Base-by-base conservation (phyloP, 1,284 basidiomycete genomes). In the Ganoderma lingzhi region DNA sequence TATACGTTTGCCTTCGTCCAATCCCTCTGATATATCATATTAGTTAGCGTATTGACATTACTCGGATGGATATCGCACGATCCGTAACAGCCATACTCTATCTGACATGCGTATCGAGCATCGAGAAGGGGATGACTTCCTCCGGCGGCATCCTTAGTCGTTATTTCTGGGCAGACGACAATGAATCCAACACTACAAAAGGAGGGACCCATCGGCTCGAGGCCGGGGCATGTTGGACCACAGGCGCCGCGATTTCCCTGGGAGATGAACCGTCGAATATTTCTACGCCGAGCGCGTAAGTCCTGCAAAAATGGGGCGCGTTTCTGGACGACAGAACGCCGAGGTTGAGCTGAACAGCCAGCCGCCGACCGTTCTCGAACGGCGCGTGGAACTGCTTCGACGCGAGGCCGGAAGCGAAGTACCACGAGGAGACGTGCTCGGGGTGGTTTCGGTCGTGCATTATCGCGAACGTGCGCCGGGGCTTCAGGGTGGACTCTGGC, bases 341-440 rank as follows among this genome's bases (percentile, higher is more conserved):
- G 4, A 68, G 62, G 8, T 53, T 68, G 32, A 68, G 63, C 32
- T 68, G 67, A 15, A 68, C 48, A 23, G 41, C 41, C 41, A 48
- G 35, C n/a, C n/a, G 8, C 6, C 56, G 15, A 6, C 53, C 63
- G 3, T 53, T 55, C 6, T 15, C 56, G 35, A 62, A 59, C 2
- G 8, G 15, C 8, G 41, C 30, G 32, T 55, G 51, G 44, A 70
- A 70, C 28, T 58, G 64, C 62, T 64, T 69, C 12, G 68, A 68
- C 6, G 68, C 71, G 23, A 63, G 30, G 1, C 68, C 68, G 14
- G 62, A 63, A 6, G 64, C 60, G 44, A 72, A 72, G 15, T 51
- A 63, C 71, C 68, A 72, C 3, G 68, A 68, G 42, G 56, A 67
- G 10, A 72, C 64, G 35, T 72, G 71, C 17, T 65, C 45, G 19